Evolutionary conservation across 495 filamentous ascomycete species (phyloP), one percentile per base, ranked within the genome.

Genomic region (Hypoxylon intermedium): DNA sequence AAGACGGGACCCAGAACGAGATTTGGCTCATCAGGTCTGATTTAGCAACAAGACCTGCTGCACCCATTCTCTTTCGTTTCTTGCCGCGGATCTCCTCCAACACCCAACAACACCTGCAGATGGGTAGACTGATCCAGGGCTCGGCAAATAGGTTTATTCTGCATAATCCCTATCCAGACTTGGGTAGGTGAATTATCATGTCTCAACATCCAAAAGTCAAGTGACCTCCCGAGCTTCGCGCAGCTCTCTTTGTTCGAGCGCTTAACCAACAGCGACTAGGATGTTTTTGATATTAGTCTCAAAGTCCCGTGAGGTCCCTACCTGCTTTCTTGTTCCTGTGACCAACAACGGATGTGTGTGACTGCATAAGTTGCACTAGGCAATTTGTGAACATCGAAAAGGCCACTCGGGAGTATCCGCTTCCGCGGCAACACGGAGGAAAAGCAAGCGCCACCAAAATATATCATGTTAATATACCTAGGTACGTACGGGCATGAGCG

Each of bases 321-420:
- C 56, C 51, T 38, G 34, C 34, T 26, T 37, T 55, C 45, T 41
- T 65, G 62, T 65, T 65, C 62, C 62, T 65, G 68, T 71, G 68
- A 71, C 65, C 54, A 59, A 37, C 44, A 54, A 31, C 43, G 53
- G 61, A 67, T 71, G 68, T 68, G 68, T 71, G 68, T 68, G 68
- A 70, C 61, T 68, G 68, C 68, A 68, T 71, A 58, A 58, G 55
- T 56, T 53, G 56, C 62, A 60, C 55, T 65, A 65, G 51, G 62
- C 55, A 65, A 65, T 65, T 65, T 65, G 45, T 48, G 55, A 65
- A 37, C 54, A 55, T 50, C 41, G 6, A 42, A 31, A 43, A 59
- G 38, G 47, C 62, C 62, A 60, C 51, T 65, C 62, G 62, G 62
- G 62, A 65, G 55, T 60, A 65, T 52, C 62, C 62, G 62, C 51